phyloP scores from a whole-genome alignment of 164 flowering plant genomes.

The Hamamelis virginiana region DNA sequence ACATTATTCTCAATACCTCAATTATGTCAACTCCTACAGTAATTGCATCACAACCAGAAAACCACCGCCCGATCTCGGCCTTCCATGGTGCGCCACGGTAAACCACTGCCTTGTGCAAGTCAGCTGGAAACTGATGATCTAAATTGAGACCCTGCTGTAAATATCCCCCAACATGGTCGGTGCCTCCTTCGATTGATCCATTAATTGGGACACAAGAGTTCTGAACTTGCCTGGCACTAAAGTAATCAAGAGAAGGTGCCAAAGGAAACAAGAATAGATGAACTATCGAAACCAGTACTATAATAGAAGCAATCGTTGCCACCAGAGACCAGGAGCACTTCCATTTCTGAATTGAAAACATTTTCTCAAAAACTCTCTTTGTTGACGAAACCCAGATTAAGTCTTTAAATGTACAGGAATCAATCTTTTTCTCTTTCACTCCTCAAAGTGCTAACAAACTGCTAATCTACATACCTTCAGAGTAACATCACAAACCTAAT shows the following conservation, averaged over 20 bases:
- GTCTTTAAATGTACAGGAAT: neutral
- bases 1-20: constrained; percentile 55
- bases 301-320: constrained; percentile 48
- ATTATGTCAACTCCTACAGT: constrained; percentile 37
- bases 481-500: neutral
- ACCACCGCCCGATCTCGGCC: constrained; percentile 84
- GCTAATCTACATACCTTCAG: neutral
- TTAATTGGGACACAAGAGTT: constrained; percentile 39
- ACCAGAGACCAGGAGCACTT: constrained; percentile 68
- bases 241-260: constrained; percentile 53
- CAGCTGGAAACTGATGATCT: constrained; percentile 48
- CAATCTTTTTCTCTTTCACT: neutral
- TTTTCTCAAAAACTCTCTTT: constrained; percentile 18
- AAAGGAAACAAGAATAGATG: constrained; percentile 66
- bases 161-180: constrained; percentile 12
- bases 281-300: constrained; percentile 53
- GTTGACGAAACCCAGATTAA: neutral
- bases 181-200: constrained; percentile 31
- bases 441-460: neutral
- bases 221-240: constrained; percentile 36
- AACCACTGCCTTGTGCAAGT: constrained; percentile 61
- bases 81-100: constrained; percentile 90
- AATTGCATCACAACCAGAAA: constrained; percentile 69
- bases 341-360: constrained; percentile 51
- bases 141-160: constrained; percentile 25